Conservation (phyloP, 2,329 filamentous ascomycete species). For the Penicillium sp. region DNA sequence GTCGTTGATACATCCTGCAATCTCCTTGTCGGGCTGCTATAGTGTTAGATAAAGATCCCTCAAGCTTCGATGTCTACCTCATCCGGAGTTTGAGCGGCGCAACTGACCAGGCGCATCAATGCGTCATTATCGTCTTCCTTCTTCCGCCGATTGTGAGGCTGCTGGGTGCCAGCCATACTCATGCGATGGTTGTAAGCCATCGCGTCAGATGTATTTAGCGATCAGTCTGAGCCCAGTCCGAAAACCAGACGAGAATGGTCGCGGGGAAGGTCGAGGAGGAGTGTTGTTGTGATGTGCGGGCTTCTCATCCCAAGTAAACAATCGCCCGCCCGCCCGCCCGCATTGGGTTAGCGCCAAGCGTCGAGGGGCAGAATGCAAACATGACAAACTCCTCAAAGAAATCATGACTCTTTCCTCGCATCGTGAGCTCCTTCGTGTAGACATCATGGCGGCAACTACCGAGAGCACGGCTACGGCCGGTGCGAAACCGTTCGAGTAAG, state of each 20-base stretch:
- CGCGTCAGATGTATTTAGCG: conserved; percentile 12
- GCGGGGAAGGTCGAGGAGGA: conserved; percentile 12
- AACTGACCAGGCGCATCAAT: conserved; percentile 60
- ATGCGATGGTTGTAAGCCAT: conserved; percentile 59
- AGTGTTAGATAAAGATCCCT: conserved; percentile 11
- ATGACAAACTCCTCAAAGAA: conserved; percentile 38
- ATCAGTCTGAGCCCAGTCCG: conserved; percentile 3
- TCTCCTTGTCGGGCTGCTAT: conserved; percentile 70
- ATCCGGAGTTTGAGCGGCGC: not conserved
- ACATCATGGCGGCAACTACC: conserved; percentile 36
- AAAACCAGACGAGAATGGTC: conserved; percentile 9
- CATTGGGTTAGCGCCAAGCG: conserved; percentile 34
- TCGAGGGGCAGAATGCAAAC: conserved; percentile 42
- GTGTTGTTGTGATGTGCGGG: conserved; percentile 29
- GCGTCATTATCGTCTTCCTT: conserved; percentile 63
- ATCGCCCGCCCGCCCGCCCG: conserved; percentile 27
- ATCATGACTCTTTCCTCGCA: conserved; percentile 26
- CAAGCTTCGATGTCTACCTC: not conserved
- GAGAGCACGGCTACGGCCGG: conserved; percentile 23
- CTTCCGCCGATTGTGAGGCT: conserved; percentile 55
- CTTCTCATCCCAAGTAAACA: conserved; percentile 31
- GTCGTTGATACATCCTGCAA: conserved; percentile 95
- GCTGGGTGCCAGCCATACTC: conserved; percentile 52
- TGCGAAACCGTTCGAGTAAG: conserved; percentile 46
- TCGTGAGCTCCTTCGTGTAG: conserved; percentile 7